Base-by-base conservation (phyloP, 495 filamentous ascomycete species). In the Aspergillus baeticus region DNA sequence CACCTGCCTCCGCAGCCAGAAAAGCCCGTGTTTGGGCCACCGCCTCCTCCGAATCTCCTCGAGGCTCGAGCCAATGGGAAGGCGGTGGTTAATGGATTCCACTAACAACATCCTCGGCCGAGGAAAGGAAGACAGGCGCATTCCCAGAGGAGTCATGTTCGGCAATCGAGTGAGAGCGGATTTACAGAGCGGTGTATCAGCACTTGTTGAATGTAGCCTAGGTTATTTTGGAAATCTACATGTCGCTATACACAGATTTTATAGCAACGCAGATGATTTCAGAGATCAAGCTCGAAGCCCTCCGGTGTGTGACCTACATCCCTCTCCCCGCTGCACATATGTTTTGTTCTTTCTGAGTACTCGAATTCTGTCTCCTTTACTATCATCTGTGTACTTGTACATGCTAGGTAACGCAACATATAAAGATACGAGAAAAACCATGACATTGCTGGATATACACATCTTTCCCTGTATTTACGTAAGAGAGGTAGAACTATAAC, bases 11-110 rank as follows among this genome's bases (percentile, higher is more conserved):
- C 66, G 33, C 64, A 80, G 54, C 70, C 75, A 10, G 71, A 82
- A 48, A 78, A 73, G 46, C 81, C 81, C 35, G 72, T 77, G 20
- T 76, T 77, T 42, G 77, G 77, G 35, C 81, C 84, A 34, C 83
- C 84, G 22, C 84, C 84, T 5, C 78, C 81, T 2, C 77, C 80
- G 15, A 74, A 75, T 42, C 64, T 79, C 8, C 59, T 77, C 22
- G 73, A 80, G 63, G 71, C 76, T 11, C 72, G 74, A 51, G 62
- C 74, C 65, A 73, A 76, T 64, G 66, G 74, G 60, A 69, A 73
- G 63, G 58, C 67, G 48, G 68, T 77, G 47, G 58, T 77, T 22
- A 83, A 83, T 66, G 80, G 81, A 71, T 69, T 68, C 39, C 69
- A 71, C 55, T 74, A 60, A 64, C 38, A 60, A 64, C 38, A 45